Base-by-base conservation (phyloP, 2,329 filamentous ascomycete genomes). In the Aspergillus sp. region DNA sequence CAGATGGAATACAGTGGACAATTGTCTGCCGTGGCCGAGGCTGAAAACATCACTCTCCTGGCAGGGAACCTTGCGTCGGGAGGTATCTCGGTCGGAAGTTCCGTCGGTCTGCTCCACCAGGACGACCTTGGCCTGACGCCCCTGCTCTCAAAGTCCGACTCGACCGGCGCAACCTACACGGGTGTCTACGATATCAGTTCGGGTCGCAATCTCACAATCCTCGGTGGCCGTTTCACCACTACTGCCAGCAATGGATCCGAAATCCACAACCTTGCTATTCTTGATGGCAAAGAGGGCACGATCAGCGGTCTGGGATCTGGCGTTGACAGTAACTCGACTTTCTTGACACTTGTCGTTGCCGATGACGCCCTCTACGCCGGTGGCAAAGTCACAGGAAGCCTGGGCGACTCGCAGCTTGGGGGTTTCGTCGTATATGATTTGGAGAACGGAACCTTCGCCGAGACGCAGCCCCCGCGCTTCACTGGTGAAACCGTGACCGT, bases 351-450 rank as follows among this genome's bases (percentile, higher is more conserved):
- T 56, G 86, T 84, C 16, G 75, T 89, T 13, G 77, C 85, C 42
- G 81, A 80, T 11, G 82, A 86, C 52, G 81, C 82, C 17, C 80
- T 97, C 3, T 97, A 87, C 65, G 91, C 89, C 20, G 94, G 93
- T 61, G 95, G 94, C 19, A 82, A 81, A 38, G 76, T 99, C 41
- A 87, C 83, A 20, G 94, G 93, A 75, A 1, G 77, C 93, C 42
- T 80, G 83, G 48, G 81, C 81, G 25, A 81, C 77, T 14, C 76
- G 97, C 47, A 84, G 34, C 34, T 38, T 17, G 34, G 81, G 55
- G 94, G 93, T 2, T 76, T 99, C 13, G 75, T 97, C 31, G 81
- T 88, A 0, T 97, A 94, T 70, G 85, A 97, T 66, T 78, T 99
- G 14, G 76, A 76, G 2, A 80, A 77, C 45, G 83, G 82, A 49